Conservation (phyloP, 148 eudicot species). For the Agrostemma githago region DNA sequence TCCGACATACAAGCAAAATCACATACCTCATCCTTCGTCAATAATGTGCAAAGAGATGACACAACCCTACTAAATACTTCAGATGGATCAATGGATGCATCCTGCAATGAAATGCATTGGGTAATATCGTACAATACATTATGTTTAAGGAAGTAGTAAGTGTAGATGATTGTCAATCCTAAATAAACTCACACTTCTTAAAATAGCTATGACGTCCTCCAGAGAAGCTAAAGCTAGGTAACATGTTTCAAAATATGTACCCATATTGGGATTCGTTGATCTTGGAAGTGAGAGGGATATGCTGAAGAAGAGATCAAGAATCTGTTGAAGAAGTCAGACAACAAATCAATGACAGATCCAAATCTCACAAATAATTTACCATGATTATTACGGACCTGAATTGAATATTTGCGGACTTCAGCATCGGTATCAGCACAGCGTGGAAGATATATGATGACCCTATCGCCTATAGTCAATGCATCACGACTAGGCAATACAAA, state of each 20-base stretch:
- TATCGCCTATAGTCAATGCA: slow-evolving; percentile 86
- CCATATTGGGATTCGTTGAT: slow-evolving; percentile 46
- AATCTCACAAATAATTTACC: not conserved
- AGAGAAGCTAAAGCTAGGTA: slow-evolving; percentile 80
- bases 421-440: slow-evolving; percentile 90
- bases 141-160: not conserved
- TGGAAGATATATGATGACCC: slow-evolving; percentile 84
- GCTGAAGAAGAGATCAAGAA: slow-evolving; percentile 82
- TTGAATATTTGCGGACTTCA: slow-evolving; percentile 82
- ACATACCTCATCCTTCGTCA: slow-evolving; percentile 81
- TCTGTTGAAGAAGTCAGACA: slow-evolving; percentile 34
- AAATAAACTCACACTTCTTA: slow-evolving; percentile 66
- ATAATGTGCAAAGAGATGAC: slow-evolving; percentile 67
- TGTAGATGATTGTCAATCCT: not conserved
- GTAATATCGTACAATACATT: slow-evolving; percentile 11
- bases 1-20: not conserved
- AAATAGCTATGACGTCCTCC: slow-evolving; percentile 89
- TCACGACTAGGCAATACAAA: slow-evolving; percentile 91
- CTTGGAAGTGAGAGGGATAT: slow-evolving; percentile 80
- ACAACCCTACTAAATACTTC: slow-evolving; percentile 92
- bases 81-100: slow-evolving; percentile 95
- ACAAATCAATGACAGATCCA: slow-evolving; percentile 7
- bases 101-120: slow-evolving; percentile 41
- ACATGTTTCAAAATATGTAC: slow-evolving; percentile 52
- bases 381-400: slow-evolving; percentile 52